A percentile compares a stretch with the other conserved stretches of the same genome.
Evolutionary conservation across 495 filamentous ascomycete species (phyloP).

Genomic region (Neurospora sp.): DNA sequence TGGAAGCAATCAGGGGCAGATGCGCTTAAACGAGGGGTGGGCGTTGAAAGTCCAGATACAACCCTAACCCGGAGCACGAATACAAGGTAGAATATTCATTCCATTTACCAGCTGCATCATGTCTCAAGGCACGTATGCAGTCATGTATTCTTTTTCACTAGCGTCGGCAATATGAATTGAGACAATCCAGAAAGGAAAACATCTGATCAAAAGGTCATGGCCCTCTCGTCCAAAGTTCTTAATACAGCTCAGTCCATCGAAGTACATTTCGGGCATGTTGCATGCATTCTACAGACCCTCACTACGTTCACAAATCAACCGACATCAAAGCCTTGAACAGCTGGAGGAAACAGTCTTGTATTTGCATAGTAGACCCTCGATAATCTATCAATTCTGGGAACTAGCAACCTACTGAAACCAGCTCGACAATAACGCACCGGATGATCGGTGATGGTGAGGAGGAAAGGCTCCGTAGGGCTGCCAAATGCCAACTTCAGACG

Average conservation of each 20-base stretch:
- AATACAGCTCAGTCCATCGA: not conserved
- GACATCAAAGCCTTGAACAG: not conserved
- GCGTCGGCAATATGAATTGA: not conserved
- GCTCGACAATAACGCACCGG: not conserved
- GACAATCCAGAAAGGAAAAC: not conserved
- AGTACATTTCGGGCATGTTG: not conserved
- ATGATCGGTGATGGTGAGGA: not conserved
- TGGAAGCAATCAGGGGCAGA: too few species aligned
- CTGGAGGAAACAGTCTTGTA: not conserved
- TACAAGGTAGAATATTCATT: not conserved
- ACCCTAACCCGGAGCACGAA: not conserved
- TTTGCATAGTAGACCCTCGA: not conserved
- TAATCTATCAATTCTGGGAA: not conserved
- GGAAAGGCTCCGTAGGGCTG: not conserved
- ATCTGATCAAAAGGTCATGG: not conserved
- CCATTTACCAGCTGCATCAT: not conserved
- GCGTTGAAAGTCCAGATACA: not conserved
- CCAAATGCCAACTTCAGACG: not conserved
- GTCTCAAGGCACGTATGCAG: not conserved
- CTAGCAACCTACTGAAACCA: not conserved
- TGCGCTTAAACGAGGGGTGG: not conserved
- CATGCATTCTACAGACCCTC: not conserved
- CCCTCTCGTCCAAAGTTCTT: not conserved
- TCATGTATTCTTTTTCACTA: not conserved
- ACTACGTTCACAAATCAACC: not conserved